Conservation (phyloP, 2,329 filamentous ascomycete genomes). For the Albophoma yamanashiensis region DNA sequence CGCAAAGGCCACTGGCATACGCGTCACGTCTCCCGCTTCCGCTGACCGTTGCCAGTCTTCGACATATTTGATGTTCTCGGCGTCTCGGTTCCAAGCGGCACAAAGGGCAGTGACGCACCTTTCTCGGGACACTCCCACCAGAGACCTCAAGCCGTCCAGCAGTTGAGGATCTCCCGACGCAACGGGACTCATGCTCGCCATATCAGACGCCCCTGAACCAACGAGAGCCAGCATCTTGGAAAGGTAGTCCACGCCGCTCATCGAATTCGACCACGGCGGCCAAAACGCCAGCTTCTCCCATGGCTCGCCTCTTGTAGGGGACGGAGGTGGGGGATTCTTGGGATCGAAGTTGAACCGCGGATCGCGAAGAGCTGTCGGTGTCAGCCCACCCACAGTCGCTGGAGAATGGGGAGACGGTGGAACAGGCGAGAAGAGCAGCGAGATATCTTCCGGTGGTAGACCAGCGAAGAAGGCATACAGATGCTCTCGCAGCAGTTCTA, state of each 20-base stretch:
- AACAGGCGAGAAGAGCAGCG: conserved; percentile 72
- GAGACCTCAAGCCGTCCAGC: conserved; percentile 60
- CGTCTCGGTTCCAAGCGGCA: conserved; percentile 85
- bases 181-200: conserved; percentile 64
- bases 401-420: conserved; percentile 55
- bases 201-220: conserved; percentile 77
- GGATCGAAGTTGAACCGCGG: conserved; percentile 73
- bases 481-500: conserved; percentile 70
- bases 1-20: conserved; percentile 79
- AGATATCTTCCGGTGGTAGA: conserved; percentile 83
- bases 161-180: conserved; percentile 42
- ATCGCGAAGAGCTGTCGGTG: conserved; percentile 50
- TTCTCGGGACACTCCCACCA: conserved; percentile 73
- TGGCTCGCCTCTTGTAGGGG: conserved; percentile 66
- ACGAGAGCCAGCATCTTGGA: conserved; percentile 72
- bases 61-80: conserved; percentile 81
- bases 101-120: conserved; percentile 78
- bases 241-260: conserved; percentile 87
- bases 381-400: conserved; percentile 25
- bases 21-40: conserved; percentile 77
- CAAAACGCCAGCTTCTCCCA: conserved; percentile 97
- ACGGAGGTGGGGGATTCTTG: conserved; percentile 64
- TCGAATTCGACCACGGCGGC: conserved; percentile 84
- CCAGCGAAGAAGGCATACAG: conserved; percentile 77
- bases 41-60: conserved; percentile 86